Conservation (phyloP, 768 basidiomycete genomes). For the Cystobasidiopsis lactophilus region DNA sequence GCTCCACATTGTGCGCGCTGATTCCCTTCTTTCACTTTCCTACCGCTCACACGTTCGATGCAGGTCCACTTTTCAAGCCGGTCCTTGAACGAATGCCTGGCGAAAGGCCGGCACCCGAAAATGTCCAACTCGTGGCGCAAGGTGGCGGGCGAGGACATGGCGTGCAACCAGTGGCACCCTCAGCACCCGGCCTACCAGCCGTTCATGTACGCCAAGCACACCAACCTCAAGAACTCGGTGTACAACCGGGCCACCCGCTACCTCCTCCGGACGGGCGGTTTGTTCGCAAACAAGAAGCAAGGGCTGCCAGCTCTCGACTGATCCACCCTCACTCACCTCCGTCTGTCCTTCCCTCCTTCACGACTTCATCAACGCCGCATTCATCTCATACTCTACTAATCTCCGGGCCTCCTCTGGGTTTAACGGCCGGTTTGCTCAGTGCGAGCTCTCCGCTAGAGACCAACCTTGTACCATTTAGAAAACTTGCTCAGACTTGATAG, state of each 20-base stretch:
- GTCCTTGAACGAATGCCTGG: neutral
- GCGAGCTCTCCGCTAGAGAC: no score
- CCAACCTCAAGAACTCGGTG: neutral
- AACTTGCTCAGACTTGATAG: no score
- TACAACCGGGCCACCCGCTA: neutral
- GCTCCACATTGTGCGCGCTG: neutral
- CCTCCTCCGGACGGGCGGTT: neutral
- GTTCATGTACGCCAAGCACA: neutral
- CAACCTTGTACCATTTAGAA: no score
- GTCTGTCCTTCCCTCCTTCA: no score
- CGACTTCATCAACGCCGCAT: no score
- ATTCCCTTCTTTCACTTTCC: no score
- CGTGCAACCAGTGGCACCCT: neutral
- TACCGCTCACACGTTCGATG: no score
- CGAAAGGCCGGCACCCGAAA: neutral
- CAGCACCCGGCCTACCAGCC: neutral
- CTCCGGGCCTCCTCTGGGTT: no score
- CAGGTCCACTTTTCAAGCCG: neutral
- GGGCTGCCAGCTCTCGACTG: no score
- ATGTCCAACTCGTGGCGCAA: neutral
- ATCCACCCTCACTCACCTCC: no score
- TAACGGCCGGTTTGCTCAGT: no score
- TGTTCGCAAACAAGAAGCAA: neutral
- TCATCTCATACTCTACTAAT: no score
- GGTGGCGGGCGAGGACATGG: neutral